phyloP scores from a whole-genome alignment of 305 asterid genomes.

The Salvia sclarea region DNA sequence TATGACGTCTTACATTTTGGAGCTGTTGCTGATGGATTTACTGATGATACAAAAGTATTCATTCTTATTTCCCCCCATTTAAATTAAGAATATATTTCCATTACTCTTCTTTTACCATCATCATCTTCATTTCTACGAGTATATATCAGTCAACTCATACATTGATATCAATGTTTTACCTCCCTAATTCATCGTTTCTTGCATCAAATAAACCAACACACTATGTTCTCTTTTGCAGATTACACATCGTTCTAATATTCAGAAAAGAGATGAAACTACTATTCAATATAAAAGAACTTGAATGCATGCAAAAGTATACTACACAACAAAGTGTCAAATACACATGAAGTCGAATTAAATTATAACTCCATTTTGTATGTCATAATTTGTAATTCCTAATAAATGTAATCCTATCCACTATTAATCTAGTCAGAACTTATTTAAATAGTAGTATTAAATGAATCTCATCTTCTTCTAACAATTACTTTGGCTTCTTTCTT shows the following conservation, averaged over 20 bases:
- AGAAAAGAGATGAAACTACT: no score
- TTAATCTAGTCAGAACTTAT: no score
- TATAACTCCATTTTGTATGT: no score
- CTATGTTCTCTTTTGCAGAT: not conserved
- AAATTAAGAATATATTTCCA: no score
- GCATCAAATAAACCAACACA: not conserved
- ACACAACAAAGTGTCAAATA: no score
- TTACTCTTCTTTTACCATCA: not conserved
- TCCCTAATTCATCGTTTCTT: no score
- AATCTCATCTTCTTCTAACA: not conserved
- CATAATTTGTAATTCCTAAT: not conserved
- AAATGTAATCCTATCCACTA: not conserved
- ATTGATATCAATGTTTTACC: no score
- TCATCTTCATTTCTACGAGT: no score
- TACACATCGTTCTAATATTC: not conserved
- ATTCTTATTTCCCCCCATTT: not conserved
- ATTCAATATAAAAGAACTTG: not conserved
- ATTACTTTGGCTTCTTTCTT: not conserved
- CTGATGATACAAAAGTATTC: slow-evolving; percentile 43
- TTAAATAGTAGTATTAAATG: no score
- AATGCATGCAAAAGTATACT: not conserved
- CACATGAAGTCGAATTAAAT: no score
- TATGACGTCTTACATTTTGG: slow-evolving; percentile 39
- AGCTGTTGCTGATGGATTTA: slow-evolving; percentile 44
- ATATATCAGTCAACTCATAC: no score